These are phyloP conservation scores for Pulveroboletus sp. DNA, from an alignment of 768 basidiomycete species.

Conservation along the genomic window DNA sequence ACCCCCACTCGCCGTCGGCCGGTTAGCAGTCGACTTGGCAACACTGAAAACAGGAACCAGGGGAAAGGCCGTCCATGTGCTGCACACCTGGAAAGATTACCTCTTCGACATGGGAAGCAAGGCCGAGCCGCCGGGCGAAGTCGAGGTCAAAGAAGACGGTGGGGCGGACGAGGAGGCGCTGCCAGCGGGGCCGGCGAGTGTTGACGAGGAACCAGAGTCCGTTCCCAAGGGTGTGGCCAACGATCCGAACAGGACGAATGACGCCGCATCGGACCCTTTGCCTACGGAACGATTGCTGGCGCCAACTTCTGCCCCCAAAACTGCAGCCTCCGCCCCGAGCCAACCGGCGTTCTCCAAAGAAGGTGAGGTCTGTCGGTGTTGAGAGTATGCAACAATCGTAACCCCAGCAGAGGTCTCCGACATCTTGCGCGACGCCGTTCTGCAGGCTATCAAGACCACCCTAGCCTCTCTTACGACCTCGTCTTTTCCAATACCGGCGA, in stretches of 20 bases:
- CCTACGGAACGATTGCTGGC: conserved; percentile 10
- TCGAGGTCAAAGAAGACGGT: conserved; percentile 23
- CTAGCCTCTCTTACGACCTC: conserved; percentile 45
- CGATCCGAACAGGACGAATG: conserved; percentile 24
- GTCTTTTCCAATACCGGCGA: conserved; percentile 72
- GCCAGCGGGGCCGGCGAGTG: conserved; percentile 7
- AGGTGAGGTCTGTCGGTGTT: conserved; percentile 18
- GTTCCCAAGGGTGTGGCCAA: conserved; percentile 4
- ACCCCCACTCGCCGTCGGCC: conserved; percentile 71
- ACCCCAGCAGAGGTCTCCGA: conserved; percentile 22
- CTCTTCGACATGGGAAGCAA: conserved; percentile 74
- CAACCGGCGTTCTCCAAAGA: conserved; percentile 24
- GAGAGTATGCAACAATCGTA: conserved; percentile 1
- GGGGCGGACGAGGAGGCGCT: conserved; percentile 6
- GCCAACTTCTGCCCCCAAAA: conserved; percentile 2
- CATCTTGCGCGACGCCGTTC: conserved; percentile 55
- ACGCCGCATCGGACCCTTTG: conserved; percentile 7
- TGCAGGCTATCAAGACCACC: conserved; percentile 60
- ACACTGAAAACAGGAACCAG: conserved; percentile 50
- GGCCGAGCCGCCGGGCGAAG: conserved; percentile 47
- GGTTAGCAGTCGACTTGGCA: conserved; percentile 55
- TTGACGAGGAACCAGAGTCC: conserved; percentile 7
- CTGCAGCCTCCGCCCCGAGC: conserved; percentile 6
- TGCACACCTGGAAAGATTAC: conserved; percentile 76
- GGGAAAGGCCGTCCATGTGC: conserved; percentile 71